Conservation (phyloP, 495 filamentous ascomycete species). For the Chlorociboria aeruginascens region DNA sequence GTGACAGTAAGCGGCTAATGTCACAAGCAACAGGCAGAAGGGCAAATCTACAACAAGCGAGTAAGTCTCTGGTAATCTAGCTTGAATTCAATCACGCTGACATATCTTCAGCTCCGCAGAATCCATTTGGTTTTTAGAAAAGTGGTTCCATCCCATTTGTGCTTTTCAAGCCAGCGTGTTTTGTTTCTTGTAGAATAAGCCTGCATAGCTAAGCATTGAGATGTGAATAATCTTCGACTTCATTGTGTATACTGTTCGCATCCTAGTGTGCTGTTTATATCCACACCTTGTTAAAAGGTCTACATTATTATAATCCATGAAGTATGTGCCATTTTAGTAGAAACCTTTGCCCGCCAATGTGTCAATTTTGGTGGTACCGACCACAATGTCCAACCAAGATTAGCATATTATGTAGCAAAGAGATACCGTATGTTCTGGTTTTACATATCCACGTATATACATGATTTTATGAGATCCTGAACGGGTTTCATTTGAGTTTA, state of each 20-base stretch:
- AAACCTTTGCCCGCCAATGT: too few relatives aligned
- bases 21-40: slow-evolving; percentile 82
- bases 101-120: slow-evolving; percentile 58
- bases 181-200: slow-evolving; percentile 17
- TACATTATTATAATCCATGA: too few relatives aligned
- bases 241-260: neutral
- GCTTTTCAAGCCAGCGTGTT: slow-evolving; percentile 2
- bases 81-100: slow-evolving; percentile 11
- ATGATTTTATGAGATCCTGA: too few relatives aligned
- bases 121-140: slow-evolving; percentile 79
- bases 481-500: too few relatives aligned
- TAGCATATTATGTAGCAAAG: too few relatives aligned
- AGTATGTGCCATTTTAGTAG: too few relatives aligned
- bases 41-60: slow-evolving; percentile 86
- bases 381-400: too few relatives aligned
- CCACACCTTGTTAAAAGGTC: too few relatives aligned
- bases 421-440: too few relatives aligned
- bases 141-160: slow-evolving; percentile 8
- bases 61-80: slow-evolving; percentile 47
- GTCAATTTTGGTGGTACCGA: too few relatives aligned
- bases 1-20: slow-evolving; percentile 59
- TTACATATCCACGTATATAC: too few relatives aligned
- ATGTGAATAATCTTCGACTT: slow-evolving; percentile 11
- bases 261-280: too few relatives aligned
- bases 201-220: slow-evolving; percentile 12